phyloP scores from a whole-genome alignment of 805 yeast species.

The Lipomyces kockii region DNA sequence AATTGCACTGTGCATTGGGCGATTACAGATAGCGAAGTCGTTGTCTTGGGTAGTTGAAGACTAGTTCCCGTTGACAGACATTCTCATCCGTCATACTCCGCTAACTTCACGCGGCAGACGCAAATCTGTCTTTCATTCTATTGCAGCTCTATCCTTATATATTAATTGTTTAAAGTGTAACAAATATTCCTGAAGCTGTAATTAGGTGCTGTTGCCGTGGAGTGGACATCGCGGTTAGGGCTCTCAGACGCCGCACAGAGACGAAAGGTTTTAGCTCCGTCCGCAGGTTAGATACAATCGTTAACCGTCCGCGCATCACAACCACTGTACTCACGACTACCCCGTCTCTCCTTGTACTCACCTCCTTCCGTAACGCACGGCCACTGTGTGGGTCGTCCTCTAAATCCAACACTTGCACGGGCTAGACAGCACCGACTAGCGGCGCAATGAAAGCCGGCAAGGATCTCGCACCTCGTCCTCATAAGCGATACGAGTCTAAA shows the following conservation, averaged over 20 bases:
- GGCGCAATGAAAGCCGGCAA: conserved; percentile 23
- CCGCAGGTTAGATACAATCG: neutral
- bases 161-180: neutral
- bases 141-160: neutral
- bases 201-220: neutral
- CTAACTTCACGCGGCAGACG: too few relatives aligned
- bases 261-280: neutral
- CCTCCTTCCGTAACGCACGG: neutral
- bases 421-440: neutral
- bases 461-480: conserved; percentile 13
- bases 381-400: neutral
- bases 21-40: too few relatives aligned
- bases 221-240: neutral
- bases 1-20: too few relatives aligned
- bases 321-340: neutral
- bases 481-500: conserved; percentile 10
- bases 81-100: too few relatives aligned
- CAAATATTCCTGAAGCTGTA: neutral
- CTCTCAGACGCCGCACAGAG: neutral
- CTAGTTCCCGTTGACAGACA: too few relatives aligned
- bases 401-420: neutral
- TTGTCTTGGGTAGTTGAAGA: too few relatives aligned
- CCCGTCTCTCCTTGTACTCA: neutral
- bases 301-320: neutral
- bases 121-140: too few relatives aligned